Evolutionary conservation across 2,329 filamentous ascomycete genomes (phyloP).

Genomic region (Diplodia sapinea): DNA sequence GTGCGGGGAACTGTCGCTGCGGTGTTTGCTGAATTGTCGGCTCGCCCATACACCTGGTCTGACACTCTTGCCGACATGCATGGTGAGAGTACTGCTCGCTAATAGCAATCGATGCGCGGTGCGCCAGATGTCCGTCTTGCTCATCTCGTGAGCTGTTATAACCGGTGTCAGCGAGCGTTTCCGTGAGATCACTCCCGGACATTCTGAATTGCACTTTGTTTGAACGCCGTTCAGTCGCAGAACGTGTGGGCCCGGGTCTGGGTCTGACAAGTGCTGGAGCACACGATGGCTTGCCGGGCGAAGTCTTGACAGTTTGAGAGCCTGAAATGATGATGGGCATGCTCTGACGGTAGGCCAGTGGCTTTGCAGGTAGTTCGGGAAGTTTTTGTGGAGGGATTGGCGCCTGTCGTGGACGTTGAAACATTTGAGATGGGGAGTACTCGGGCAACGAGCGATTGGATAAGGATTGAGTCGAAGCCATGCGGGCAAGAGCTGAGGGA

Average conservation of each 20-base stretch:
- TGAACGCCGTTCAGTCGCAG: background rate
- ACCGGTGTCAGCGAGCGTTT: background rate
- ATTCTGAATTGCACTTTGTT: background rate
- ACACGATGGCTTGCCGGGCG: background rate
- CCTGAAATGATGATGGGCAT: conserved; percentile 20
- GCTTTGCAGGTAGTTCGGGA: conserved; percentile 14
- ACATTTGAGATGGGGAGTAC: conserved; percentile 20
- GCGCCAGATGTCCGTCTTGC: background rate
- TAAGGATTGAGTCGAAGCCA: conserved; percentile 17
- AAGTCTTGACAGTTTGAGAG: background rate
- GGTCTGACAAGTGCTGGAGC: background rate
- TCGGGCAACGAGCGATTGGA: conserved; percentile 12
- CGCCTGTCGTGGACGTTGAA: conserved; percentile 8
- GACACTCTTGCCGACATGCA: background rate
- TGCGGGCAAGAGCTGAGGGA: conserved; percentile 13
- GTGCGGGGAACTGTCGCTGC: background rate
- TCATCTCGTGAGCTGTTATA: background rate
- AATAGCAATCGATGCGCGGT: conserved; percentile 8
- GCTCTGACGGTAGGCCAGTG: conserved; percentile 18
- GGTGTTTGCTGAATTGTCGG: background rate
- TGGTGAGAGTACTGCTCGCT: background rate
- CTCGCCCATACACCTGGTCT: background rate
- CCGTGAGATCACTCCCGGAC: background rate
- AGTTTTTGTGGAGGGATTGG: conserved; percentile 8
- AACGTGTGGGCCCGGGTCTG: background rate